Conservation (phyloP, 2,329 filamentous ascomycete species). For the Lecanosticta acicola region DNA sequence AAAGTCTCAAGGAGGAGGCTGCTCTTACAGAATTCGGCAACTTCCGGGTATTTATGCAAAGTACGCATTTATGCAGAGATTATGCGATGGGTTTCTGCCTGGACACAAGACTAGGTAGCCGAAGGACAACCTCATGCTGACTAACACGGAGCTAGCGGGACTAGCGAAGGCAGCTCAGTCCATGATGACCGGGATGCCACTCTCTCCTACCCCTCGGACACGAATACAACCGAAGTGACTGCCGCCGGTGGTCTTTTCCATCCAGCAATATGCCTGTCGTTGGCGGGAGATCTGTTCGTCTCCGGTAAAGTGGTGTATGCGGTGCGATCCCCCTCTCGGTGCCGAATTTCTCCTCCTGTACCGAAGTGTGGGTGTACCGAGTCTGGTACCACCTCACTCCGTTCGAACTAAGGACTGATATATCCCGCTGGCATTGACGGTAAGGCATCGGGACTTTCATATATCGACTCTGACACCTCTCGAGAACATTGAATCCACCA, state of each 20-base stretch:
- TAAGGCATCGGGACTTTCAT: background rate
- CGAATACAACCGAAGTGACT: background rate
- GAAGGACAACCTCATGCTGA: background rate
- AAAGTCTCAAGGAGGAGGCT: background rate
- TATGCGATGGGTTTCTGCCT: too few species aligned
- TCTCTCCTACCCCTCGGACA: background rate
- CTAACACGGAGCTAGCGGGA: background rate
- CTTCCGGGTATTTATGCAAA: too few species aligned
- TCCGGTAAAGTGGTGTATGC: background rate
- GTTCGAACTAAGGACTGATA: background rate
- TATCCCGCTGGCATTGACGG: slow-evolving; percentile 1
- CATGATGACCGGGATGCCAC: background rate
- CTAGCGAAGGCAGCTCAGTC: background rate
- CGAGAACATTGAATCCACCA: background rate
- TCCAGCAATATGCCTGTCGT: slow-evolving; percentile 1
- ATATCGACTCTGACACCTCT: background rate
- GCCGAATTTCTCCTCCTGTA: background rate
- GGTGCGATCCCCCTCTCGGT: slow-evolving; percentile 1
- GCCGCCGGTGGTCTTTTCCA: background rate
- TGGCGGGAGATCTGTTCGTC: background rate
- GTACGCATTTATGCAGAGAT: too few species aligned
- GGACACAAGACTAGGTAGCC: too few species aligned
- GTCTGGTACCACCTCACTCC: background rate
- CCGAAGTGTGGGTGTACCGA: slow-evolving; percentile 1
- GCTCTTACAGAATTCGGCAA: too few species aligned